These are phyloP conservation scores for Trichocladium uniseriatum DNA, from an alignment of 495 filamentous ascomycete genomes.

Conservation along the genomic window DNA sequence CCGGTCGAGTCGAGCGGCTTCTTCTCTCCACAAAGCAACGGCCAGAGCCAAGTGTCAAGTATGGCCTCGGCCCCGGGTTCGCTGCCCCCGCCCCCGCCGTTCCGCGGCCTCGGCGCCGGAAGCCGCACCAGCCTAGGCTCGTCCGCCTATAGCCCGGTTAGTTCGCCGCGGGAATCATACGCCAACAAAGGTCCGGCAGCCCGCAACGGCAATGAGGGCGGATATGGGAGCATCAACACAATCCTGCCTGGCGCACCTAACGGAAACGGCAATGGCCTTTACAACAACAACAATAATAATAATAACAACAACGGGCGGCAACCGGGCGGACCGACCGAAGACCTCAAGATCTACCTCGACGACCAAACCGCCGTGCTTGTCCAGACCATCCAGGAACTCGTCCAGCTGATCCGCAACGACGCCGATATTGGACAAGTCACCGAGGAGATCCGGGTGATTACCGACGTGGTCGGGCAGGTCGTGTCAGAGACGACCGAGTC, in stretches of 20 bases:
- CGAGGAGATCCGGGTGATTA: constrained; percentile 62
- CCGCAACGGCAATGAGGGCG: constrained; percentile 21
- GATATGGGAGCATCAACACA: constrained; percentile 30
- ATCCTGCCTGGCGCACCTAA: constrained; percentile 27
- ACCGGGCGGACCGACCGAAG: constrained; percentile 43
- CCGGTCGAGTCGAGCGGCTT: constrained; percentile 45
- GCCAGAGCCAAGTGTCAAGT: constrained; percentile 24
- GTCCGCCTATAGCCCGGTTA: constrained; percentile 46
- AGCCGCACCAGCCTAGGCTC: constrained; percentile 40
- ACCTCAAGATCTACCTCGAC: constrained; percentile 72
- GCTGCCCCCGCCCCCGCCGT: constrained; percentile 37
- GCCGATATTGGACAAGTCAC: constrained; percentile 56
- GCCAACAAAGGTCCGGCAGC: constrained; percentile 20
- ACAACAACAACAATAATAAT: too few relatives aligned
- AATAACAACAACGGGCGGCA: constrained; percentile 16
- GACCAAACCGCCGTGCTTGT: constrained; percentile 75
- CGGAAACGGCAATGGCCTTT: constrained; percentile 6
- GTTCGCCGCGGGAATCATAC: constrained; percentile 45
- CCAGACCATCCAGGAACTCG: constrained; percentile 71
- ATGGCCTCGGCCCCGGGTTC: constrained; percentile 28
- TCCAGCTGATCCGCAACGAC: constrained; percentile 66
- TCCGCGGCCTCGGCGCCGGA: constrained; percentile 37
- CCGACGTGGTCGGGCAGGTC: constrained; percentile 59
- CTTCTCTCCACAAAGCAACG: constrained; percentile 40
- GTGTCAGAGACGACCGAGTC: constrained; percentile 58